Evolutionary conservation across 1,284 basidiomycete species (phyloP).

Genomic region (Malassezia psittaci): DNA sequence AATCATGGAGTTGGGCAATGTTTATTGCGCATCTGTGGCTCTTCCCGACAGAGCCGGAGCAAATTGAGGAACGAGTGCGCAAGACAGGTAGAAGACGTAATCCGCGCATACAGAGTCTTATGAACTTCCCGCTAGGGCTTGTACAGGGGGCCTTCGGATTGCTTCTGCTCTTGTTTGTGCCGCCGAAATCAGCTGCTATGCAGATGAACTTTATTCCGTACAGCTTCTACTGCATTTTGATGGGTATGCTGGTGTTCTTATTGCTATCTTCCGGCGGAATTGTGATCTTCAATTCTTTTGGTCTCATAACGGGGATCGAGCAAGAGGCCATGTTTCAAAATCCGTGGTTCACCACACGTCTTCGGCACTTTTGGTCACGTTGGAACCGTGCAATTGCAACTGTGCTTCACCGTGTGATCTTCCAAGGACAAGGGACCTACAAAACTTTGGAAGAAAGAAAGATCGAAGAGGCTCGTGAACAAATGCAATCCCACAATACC

Average conservation of each 20-base stretch:
- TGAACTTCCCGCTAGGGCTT: slow-evolving; percentile 31
- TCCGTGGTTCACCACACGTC: slow-evolving; percentile 40
- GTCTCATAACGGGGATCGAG: slow-evolving; percentile 37
- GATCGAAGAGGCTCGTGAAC: slow-evolving; percentile 15
- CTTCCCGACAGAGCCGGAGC: slow-evolving; percentile 38
- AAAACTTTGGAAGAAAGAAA: slow-evolving; percentile 19
- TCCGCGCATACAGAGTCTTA: slow-evolving; percentile 30
- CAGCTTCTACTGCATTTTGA: slow-evolving; percentile 32
- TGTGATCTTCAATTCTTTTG: slow-evolving; percentile 14
- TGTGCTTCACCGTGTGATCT: slow-evolving; percentile 46
- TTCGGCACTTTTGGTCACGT: slow-evolving; percentile 46
- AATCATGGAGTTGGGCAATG: slow-evolving; percentile 26
- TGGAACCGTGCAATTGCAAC: slow-evolving; percentile 46
- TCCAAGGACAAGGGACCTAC: slow-evolving; percentile 25
- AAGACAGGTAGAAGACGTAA: slow-evolving; percentile 22
- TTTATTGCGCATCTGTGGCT: slow-evolving; percentile 45
- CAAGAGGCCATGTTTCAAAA: slow-evolving; percentile 47
- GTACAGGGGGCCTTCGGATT: slow-evolving; percentile 27
- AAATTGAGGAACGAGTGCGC: slow-evolving; percentile 31
- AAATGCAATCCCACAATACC: neutral
- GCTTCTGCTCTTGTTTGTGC: slow-evolving; percentile 33
- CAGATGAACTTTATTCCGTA: slow-evolving; percentile 17
- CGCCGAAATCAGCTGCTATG: slow-evolving; percentile 28
- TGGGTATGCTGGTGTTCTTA: slow-evolving; percentile 19
- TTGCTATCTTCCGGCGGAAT: slow-evolving; percentile 4